Base-by-base conservation (phyloP, 768 basidiomycete species). In the Termitomyces titanicus region DNA sequence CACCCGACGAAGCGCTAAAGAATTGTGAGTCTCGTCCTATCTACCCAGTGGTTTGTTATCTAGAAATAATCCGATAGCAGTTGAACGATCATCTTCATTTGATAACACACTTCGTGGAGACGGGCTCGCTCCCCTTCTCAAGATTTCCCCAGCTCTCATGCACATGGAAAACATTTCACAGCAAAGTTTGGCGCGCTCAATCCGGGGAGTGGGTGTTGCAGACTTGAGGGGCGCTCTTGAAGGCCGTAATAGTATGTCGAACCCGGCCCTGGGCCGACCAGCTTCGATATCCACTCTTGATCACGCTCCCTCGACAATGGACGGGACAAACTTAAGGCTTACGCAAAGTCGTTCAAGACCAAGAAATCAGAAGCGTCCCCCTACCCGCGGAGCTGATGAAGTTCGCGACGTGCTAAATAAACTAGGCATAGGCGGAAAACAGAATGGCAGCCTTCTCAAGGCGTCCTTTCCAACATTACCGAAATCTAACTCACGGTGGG, bases 191-290 rank as follows among this genome's bases (percentile, higher is more conserved):
- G 81, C 88, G 18, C 81, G 90, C 53, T 89, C 90, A 3, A 82
- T 83, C 3, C 81, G 88, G 55, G 87, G 88, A 0, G 85, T 96
- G 15, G 94, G 94, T 22, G 93, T 96, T 22, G 85, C 83, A 1
- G 93, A 95, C 66, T 77, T 97, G 31, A 79, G 93, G 51, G 93
- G 94, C 61, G 94, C 94, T 4, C 73, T 97, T 4, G 91, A 93
- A 72, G 92, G 92, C 20, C 83, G 91, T 38, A 84, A 82, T 61
- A 89, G 88, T 64, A 82, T 89, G 80, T 92, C 91, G 15, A 92
- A 90, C 66, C 80, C 88, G 35, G 82, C 83, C 20, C 73, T 92
- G 25, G 82, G 71, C 27, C 72, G 79, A n/a, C 80, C 85, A 17
- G 81, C 89, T 13, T 92, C 91, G 13, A 74, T 92, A 47, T 89